Base-by-base conservation (phyloP, 257 asterid species). In the Nyctanthes arbortristis region DNA sequence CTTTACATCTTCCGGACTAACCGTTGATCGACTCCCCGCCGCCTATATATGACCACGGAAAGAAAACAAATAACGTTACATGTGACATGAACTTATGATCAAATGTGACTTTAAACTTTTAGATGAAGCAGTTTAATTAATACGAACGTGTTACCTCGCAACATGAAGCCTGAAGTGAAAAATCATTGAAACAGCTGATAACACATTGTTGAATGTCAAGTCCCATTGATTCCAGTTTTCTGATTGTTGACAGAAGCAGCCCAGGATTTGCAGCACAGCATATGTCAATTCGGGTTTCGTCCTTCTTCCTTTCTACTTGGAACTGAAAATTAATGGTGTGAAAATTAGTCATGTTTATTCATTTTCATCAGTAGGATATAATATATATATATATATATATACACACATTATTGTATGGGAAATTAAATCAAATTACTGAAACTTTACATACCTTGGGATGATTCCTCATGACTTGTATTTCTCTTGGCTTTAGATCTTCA, bases 181-280 rank as follows among this genome's bases (percentile, higher is more conserved):
- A 91, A 74, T 91, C 97, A 72, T 71, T 87, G 83, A 87, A 87
- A 66, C 96, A 85, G 76, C 97, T 91, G 27, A 87, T 82, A 33
- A 89, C 97, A 81, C 97, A 91, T 52, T 91, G 96, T 52, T 89
- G 90, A 61, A 91, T 71, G 30, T 89, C 97, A 68, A 91, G 95
- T 60, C 96, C 96, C 33, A 92, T 39, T 16, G 88, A 81, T 60
- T 92, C 97, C n/a, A 92, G 33, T 3, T 96, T 84, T 82, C 73
- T 75, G 2, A 89, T 72, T 24, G 97, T 92, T 8, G 97, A 89
- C 75, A 84, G 18, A 24, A 92, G 27, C 33, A 92, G 9, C 69
- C 96, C 97, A 7, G 93, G 94, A 76, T 80, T 87, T 20, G 88
- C 37, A 5, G 87, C 55, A 35, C 96, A 92, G 34, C 90, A 86